Evolutionary conservation across 805 yeast genomes (phyloP).

Genomic region (Lachancea lanzarotensis): DNA sequence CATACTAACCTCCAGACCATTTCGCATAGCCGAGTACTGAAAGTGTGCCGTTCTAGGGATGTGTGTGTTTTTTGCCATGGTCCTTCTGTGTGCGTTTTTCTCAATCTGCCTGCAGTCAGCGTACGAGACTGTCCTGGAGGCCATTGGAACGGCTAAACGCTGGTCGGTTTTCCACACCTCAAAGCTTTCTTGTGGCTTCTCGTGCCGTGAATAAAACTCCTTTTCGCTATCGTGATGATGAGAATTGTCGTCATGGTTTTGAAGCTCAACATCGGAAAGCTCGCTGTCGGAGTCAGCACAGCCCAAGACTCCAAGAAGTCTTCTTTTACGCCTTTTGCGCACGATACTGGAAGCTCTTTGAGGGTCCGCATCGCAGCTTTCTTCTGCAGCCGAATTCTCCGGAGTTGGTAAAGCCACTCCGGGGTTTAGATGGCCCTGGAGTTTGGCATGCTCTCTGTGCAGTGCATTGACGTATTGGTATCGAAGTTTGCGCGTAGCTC

Average conservation of each 20-base stretch:
- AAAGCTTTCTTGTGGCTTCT: constrained; percentile 28
- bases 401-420: constrained; percentile 20
- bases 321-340: constrained; percentile 14
- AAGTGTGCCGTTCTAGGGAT: constrained; percentile 10
- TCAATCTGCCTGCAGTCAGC: constrained; percentile 16
- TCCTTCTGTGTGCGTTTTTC: constrained; percentile 12
- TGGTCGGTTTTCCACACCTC: constrained; percentile 26
- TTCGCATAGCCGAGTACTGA: constrained; percentile 14
- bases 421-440: background rate
- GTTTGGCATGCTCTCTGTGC: constrained; percentile 14
- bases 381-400: constrained; percentile 23
- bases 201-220: constrained; percentile 22
- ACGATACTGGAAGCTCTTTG: constrained; percentile 9
- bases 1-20: constrained; percentile 18
- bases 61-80: constrained; percentile 14
- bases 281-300: constrained; percentile 15
- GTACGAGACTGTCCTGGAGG: constrained; percentile 17
- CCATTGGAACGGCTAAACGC: constrained; percentile 15
- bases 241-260: constrained; percentile 4
- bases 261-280: constrained; percentile 13
- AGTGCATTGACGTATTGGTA: constrained; percentile 24
- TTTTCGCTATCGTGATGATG: constrained; percentile 14
- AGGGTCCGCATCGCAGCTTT: constrained; percentile 15
- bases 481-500: constrained; percentile 22
- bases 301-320: constrained; percentile 21